A percentile compares a stretch with the other conserved stretches of the same genome.
phyloP scores from a whole-genome alignment of 495 filamentous ascomycete species.

The Lichenothelia convexa region DNA sequence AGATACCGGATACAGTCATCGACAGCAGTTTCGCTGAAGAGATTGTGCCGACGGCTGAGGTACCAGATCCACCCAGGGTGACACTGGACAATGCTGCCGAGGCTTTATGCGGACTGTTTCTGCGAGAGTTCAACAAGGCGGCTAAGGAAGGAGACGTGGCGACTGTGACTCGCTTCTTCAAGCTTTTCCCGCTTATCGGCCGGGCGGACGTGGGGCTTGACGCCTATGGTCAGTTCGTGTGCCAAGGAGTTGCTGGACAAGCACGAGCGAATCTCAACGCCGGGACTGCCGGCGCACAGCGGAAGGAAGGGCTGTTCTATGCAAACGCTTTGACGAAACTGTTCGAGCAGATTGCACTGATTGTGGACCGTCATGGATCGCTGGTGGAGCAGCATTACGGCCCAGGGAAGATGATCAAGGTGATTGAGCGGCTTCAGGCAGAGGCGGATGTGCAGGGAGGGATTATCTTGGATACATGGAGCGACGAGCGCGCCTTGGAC shows the following conservation, averaged over 20 bases:
- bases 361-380: conserved; percentile 75
- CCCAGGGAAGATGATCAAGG: conserved; percentile 76
- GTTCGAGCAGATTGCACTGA: conserved; percentile 94
- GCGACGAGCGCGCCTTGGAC: conserved; percentile 69
- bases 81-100: conserved; percentile 78
- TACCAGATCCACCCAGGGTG: conserved; percentile 74
- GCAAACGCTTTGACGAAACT: conserved; percentile 76
- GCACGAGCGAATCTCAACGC: conserved; percentile 65
- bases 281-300: conserved; percentile 36
- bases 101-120: conserved; percentile 69
- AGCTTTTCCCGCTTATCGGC: conserved; percentile 89
- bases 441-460: conserved; percentile 97
- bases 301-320: conserved; percentile 68
- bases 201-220: conserved; percentile 77
- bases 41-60: conserved; percentile 88
- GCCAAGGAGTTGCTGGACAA: conserved; percentile 69
- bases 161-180: conserved; percentile 90
- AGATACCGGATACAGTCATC: conserved; percentile 61
- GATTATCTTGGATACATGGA: conserved; percentile 88
- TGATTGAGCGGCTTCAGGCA: conserved; percentile 81
- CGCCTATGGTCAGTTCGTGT: conserved; percentile 89
- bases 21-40: conserved; percentile 76
- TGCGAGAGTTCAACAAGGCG: conserved; percentile 90
- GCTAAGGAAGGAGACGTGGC: conserved; percentile 66
- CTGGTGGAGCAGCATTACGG: conserved; percentile 92